phyloP scores from a whole-genome alignment of 78 protist genomes.

The Monocercomonoides exilis region DNA sequence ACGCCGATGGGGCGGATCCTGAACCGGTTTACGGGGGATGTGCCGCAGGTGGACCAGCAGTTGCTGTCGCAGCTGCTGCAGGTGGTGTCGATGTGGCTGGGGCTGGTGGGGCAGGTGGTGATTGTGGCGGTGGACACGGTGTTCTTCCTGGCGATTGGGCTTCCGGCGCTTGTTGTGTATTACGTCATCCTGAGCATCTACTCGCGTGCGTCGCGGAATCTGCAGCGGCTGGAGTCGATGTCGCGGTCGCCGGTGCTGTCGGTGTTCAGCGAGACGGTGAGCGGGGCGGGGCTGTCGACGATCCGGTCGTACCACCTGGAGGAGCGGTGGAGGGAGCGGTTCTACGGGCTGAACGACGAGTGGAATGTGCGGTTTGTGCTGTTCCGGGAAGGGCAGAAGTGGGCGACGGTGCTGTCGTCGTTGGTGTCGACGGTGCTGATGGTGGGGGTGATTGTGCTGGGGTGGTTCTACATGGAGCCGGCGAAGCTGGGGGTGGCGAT shows the following conservation, averaged over 20 bases:
- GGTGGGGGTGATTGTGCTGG: not conserved
- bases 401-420: not conserved
- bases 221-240: not conserved
- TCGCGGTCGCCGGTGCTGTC: not conserved
- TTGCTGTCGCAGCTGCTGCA: not conserved
- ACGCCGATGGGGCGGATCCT: too few relatives aligned
- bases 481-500: too few relatives aligned
- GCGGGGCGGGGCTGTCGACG: conserved; percentile 5
- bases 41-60: not conserved
- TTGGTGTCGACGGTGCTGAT: not conserved
- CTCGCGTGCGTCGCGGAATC: too few relatives aligned
- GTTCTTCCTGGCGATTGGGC: not conserved
- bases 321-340: too few relatives aligned
- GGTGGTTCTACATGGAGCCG: too few relatives aligned
- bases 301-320: too few relatives aligned
- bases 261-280: not conserved
- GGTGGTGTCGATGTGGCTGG: not conserved
- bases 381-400: not conserved
- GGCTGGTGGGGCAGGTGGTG: too few relatives aligned
- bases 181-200: too few relatives aligned
- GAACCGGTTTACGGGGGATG: conserved; percentile 14
- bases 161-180: too few relatives aligned
- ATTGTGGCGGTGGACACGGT: not conserved
- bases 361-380: too few relatives aligned
- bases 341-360: too few relatives aligned